phyloP scores from a whole-genome alignment of 2,329 filamentous ascomycete species.

The Neonectria hederae region DNA sequence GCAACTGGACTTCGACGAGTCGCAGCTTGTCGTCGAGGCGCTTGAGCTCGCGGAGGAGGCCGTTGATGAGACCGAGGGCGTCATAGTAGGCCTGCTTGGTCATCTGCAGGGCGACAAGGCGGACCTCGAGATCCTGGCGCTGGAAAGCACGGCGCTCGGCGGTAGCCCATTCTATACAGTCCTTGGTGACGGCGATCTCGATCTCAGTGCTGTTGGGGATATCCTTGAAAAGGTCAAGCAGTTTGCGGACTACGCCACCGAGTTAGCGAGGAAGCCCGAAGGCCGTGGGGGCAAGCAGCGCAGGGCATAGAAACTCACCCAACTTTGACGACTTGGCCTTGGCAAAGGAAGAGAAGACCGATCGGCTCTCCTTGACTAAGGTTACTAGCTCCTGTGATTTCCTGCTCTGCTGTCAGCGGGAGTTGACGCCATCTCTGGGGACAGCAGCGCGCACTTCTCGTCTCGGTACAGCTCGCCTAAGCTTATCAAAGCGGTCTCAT shows the following conservation, averaged over 20 bases:
- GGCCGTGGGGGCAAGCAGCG: constrained; percentile 7
- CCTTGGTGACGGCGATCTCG: constrained; percentile 95
- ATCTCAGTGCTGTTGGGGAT: constrained; percentile 95
- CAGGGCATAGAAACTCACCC: constrained; percentile 65
- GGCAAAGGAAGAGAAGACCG: constrained; percentile 93
- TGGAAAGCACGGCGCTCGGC: constrained; percentile 95
- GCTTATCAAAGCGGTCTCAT: constrained; percentile 87
- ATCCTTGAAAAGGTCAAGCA: constrained; percentile 92
- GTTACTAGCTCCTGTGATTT: constrained; percentile 86
- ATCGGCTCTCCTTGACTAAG: constrained; percentile 88
- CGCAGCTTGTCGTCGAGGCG: constrained; percentile 98
- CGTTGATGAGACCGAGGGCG: constrained; percentile 94
- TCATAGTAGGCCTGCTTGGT: constrained; percentile 98
- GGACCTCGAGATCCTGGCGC: constrained; percentile 96
- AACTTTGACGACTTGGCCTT: constrained; percentile 99
- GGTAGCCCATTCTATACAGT: constrained; percentile 99
- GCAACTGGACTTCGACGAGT: constrained; percentile 94
- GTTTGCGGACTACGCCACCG: constrained; percentile 78
- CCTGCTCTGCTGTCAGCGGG: constrained; percentile 54
- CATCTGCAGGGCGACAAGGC: constrained; percentile 94
- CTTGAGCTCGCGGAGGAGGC: constrained; percentile 94
- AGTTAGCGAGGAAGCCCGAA: constrained; percentile 26
- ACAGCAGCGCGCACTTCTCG: constrained; percentile 70
- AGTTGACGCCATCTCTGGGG: constrained; percentile 7
- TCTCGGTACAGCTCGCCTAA: constrained; percentile 94